Percentiles rank a stretch among this genome's conserved stretches.
These are phyloP conservation scores for Geotrichum carabidarum DNA, from an alignment of 1,139 yeast genomes.

Conservation along the genomic window DNA sequence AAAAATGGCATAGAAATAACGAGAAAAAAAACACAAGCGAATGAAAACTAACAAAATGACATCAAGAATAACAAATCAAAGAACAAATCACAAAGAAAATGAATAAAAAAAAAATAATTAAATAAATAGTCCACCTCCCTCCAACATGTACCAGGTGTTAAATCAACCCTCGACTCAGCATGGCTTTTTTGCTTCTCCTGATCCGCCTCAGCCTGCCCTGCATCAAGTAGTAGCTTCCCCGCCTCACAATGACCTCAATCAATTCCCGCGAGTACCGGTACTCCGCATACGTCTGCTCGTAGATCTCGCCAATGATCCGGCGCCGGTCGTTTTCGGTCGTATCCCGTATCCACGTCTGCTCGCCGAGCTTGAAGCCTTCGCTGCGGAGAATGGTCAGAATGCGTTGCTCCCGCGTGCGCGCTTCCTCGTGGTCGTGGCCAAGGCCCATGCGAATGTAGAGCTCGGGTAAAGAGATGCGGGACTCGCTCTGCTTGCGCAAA, in stretches of 20 bases:
- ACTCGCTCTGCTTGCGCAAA: constrained; percentile 43
- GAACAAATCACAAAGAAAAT: not conserved
- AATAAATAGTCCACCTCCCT: not conserved
- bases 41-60: not conserved
- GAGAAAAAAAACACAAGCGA: too few species aligned
- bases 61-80: too few species aligned
- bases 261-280: constrained; percentile 51
- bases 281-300: constrained; percentile 43
- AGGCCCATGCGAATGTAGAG: constrained; percentile 52
- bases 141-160: not conserved
- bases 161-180: not conserved
- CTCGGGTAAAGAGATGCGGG: constrained; percentile 55
- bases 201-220: constrained; percentile 70
- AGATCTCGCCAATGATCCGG: constrained; percentile 47
- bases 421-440: constrained; percentile 47
- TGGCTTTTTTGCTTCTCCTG: constrained; percentile 42
- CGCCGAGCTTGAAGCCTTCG: constrained; percentile 64
- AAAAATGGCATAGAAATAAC: too few species aligned
- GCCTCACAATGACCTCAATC: constrained; percentile 64
- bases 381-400: constrained; percentile 55
- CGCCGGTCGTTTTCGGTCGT: constrained; percentile 52
- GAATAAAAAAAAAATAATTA: not conserved
- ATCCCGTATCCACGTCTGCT: constrained; percentile 76
- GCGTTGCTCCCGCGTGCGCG: constrained; percentile 54
- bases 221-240: constrained; percentile 77